These are phyloP conservation scores for Penicillium daleae DNA, from an alignment of 495 filamentous ascomycete genomes.

Conservation along the genomic window DNA sequence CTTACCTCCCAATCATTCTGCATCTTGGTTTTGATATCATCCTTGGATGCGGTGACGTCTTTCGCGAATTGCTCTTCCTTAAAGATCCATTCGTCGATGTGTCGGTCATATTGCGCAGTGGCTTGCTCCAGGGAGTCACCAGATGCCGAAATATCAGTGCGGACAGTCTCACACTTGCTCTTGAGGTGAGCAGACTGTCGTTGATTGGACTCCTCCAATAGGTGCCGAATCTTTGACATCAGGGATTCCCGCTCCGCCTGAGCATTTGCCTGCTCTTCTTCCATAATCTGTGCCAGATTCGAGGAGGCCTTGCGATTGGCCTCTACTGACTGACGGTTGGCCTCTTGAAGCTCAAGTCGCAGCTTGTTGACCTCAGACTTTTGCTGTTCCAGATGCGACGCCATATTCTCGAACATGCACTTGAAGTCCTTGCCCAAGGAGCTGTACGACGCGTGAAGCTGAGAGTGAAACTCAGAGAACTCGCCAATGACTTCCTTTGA, in stretches of 20 bases:
- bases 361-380: constrained; percentile 75
- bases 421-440: constrained; percentile 91
- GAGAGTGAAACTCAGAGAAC: constrained; percentile 76
- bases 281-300: constrained; percentile 70
- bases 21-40: constrained; percentile 76
- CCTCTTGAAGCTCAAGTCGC: constrained; percentile 66
- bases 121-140: constrained; percentile 64
- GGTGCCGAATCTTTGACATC: constrained; percentile 70
- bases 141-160: constrained; percentile 63
- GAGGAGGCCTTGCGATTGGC: constrained; percentile 66
- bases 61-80: constrained; percentile 71
- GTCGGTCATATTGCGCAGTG: constrained; percentile 65
- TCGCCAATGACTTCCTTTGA: constrained; percentile 90
- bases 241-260: constrained; percentile 74
- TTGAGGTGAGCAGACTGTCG: constrained; percentile 72
- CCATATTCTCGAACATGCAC: constrained; percentile 76
- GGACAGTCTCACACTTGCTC: constrained; percentile 61
- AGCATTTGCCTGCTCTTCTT: constrained; percentile 74
- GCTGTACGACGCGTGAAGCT: constrained; percentile 85
- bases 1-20: constrained; percentile 87
- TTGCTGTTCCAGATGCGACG: constrained; percentile 74
- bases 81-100: constrained; percentile 75
- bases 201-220: constrained; percentile 76
- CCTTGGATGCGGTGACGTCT: constrained; percentile 69
- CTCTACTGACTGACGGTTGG: constrained; percentile 66